phyloP scores from a whole-genome alignment of 2,329 filamentous ascomycete species.

The Colletotrichum spinosum region DNA sequence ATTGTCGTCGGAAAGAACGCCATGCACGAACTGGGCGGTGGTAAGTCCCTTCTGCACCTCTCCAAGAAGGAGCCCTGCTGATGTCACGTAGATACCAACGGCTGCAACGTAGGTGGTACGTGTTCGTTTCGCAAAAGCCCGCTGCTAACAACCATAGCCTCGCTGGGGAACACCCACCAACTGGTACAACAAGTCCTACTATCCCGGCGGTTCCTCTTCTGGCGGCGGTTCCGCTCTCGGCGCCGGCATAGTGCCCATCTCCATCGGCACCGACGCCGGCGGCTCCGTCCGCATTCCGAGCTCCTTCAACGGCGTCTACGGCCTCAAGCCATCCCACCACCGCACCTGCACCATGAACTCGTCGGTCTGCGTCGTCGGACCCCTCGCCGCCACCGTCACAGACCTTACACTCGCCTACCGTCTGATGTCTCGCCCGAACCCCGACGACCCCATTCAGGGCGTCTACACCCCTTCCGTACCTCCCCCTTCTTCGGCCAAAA shows the following conservation, averaged over 20 bases:
- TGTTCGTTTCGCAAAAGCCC: too few relatives aligned
- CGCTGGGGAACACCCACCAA: constrained; percentile 81
- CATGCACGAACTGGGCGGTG: constrained; percentile 84
- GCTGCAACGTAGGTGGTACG: constrained; percentile 71
- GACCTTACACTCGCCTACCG: constrained; percentile 88
- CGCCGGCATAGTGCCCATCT: constrained; percentile 79
- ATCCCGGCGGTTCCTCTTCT: constrained; percentile 84
- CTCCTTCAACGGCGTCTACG: constrained; percentile 83
- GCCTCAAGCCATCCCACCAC: constrained; percentile 82
- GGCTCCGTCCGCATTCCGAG: constrained; percentile 81
- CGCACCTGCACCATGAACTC: constrained; percentile 70
- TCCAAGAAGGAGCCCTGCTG: neutral
- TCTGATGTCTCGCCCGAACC: constrained; percentile 79
- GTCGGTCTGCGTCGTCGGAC: constrained; percentile 74
- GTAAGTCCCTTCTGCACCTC: constrained; percentile 51
- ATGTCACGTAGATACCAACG: constrained; percentile 74
- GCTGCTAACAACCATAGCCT: constrained; percentile 59
- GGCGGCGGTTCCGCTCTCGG: constrained; percentile 79
- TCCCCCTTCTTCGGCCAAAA: constrained; percentile 56
- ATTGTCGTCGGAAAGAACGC: constrained; percentile 80
- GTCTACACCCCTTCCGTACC: constrained; percentile 71
- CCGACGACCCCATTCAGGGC: constrained; percentile 64
- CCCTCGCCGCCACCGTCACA: constrained; percentile 79
- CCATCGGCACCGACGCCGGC: constrained; percentile 78
- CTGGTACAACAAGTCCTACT: constrained; percentile 81